Evolutionary conservation across 1,284 basidiomycete species (phyloP).

Genomic region (Cutaneotrichosporon sp.): DNA sequence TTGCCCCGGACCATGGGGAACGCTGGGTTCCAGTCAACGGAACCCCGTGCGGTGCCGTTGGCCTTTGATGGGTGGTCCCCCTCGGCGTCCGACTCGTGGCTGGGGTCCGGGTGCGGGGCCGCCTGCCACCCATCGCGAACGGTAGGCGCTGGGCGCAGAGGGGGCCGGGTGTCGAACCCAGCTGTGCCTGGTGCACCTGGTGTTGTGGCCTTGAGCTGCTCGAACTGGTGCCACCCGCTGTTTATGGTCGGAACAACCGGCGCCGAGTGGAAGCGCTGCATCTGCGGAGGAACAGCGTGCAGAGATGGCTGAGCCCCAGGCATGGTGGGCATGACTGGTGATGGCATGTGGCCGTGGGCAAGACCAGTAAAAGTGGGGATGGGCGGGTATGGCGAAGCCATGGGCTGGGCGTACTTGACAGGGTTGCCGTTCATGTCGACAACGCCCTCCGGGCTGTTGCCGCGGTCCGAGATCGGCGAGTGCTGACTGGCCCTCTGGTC

Average conservation of each 20-base stretch:
- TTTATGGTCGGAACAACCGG: slow-evolving; percentile 32
- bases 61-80: slow-evolving; percentile 13
- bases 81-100: slow-evolving; percentile 21
- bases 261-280: slow-evolving; percentile 40
- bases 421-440: slow-evolving; percentile 34
- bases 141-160: slow-evolving; percentile 8
- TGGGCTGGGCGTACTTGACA: slow-evolving; percentile 17
- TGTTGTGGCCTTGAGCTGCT: slow-evolving; percentile 13
- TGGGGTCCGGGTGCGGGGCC: slow-evolving; percentile 9
- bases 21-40: background rate
- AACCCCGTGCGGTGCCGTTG: background rate
- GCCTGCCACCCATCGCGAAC: background rate
- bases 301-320: slow-evolving; percentile 9
- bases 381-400: slow-evolving; percentile 15
- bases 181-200: slow-evolving; percentile 3
- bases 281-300: slow-evolving; percentile 35
- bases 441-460: slow-evolving; percentile 14
- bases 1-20: slow-evolving; percentile 1
- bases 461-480: slow-evolving; percentile 12
- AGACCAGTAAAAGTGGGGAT: slow-evolving; percentile 1
- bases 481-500: slow-evolving; percentile 9
- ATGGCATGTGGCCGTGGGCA: slow-evolving; percentile 10
- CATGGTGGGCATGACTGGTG: slow-evolving; percentile 6
- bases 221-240: slow-evolving; percentile 19
- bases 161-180: slow-evolving; percentile 12